Base-by-base conservation (phyloP, 2,329 filamentous ascomycete species). In the Talaromyces sp. region DNA sequence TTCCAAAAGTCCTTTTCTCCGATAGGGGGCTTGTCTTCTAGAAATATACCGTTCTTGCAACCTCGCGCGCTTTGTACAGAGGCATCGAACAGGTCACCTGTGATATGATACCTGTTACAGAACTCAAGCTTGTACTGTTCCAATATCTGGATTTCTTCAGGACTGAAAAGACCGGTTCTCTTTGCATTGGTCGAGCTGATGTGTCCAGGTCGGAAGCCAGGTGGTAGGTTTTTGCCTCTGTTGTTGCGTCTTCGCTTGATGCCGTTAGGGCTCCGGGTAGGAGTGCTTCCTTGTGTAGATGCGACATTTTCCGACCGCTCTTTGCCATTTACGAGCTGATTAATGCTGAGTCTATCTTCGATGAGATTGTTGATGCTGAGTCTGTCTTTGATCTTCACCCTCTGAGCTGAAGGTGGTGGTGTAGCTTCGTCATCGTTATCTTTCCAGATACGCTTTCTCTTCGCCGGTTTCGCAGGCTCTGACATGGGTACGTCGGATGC, bases 1-100 rank as follows among this genome's bases (percentile, higher is more conserved):
- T 72, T 66, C 73, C 79, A 77, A 58, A 81, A 80, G 0, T 78
- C 72, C 10, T 34, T n/a, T 66, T 76, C 76, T 0, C 61, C 67
- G 51, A 76, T 70, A 7, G 71, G 53, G 1, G 58, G 43, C 0
- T 63, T n/a, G 3, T 69, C 60, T 17, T 70, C 66, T 6, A 74
- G 74, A 38, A 73, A 78, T 6, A 70, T 63, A 0, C 45, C 61
- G 38, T 62, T 65, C 17, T 65, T 68, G 27, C 68, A 66, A n/a
- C 71, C 72, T 29, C 69, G 68, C 2, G 75, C 76, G 60, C 77
- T 74, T 51, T 78, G 76, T 2, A 78, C 67, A 70, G 77, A 74
- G 1, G 62, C 63, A 43, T 79, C 75, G 56, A 78, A 79, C 0
- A 27, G 62, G 3, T 67, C 58, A 0, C 51, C 65, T 8, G 65